Evolutionary conservation across 306 rosid genomes (phyloP).

Genomic region (Cyclanthera cordifolia): DNA sequence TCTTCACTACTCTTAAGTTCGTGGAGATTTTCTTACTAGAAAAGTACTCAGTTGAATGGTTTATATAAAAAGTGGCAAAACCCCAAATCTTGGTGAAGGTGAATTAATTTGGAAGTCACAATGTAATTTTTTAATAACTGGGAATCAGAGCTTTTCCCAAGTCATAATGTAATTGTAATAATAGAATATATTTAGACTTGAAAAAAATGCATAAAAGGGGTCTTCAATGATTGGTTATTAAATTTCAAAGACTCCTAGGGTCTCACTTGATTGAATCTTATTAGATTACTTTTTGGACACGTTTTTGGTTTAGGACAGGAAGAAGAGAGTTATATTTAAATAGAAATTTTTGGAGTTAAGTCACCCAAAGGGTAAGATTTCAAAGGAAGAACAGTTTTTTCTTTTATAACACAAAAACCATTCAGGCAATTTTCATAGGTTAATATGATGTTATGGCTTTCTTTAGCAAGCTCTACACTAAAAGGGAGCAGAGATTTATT

Average conservation of each 20-base stretch:
- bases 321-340: background rate
- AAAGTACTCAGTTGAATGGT: background rate
- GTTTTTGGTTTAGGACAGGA: background rate
- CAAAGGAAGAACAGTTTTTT: background rate
- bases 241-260: background rate
- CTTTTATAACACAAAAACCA: too few species aligned
- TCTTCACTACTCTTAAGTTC: background rate
- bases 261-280: background rate
- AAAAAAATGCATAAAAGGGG: background rate
- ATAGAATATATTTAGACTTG: background rate
- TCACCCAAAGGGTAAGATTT: background rate
- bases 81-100: background rate
- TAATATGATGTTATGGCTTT: background rate
- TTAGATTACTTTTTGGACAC: background rate
- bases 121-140: background rate
- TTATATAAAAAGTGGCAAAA: background rate
- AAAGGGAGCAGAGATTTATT: background rate
- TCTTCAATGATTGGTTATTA: background rate
- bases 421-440: background rate
- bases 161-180: background rate
- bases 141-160: too few species aligned
- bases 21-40: background rate
- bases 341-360: conserved; percentile 3
- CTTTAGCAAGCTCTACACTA: background rate
- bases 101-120: background rate